phyloP scores from a whole-genome alignment of 805 yeast species.

The Hanseniaspora pseudoguilliermondii region DNA sequence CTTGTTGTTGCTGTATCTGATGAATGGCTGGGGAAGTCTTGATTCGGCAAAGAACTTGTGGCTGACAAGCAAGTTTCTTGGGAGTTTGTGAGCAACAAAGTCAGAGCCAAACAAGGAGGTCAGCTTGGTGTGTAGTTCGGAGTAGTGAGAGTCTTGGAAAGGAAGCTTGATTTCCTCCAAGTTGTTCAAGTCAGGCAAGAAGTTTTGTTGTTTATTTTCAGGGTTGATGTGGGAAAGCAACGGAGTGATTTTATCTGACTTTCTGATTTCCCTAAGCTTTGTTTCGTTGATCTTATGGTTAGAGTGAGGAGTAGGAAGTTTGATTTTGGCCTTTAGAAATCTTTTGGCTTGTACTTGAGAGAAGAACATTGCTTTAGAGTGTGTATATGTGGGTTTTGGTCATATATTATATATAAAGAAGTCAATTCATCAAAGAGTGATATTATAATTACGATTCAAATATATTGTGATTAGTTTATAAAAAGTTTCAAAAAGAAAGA shows the following conservation, averaged over 20 bases:
- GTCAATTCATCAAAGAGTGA: too few species aligned
- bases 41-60: neutral
- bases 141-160: neutral
- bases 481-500: too few species aligned
- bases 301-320: neutral
- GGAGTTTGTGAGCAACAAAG: neutral
- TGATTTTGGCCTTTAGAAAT: neutral
- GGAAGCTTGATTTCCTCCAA: neutral
- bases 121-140: neutral
- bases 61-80: neutral
- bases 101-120: neutral
- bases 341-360: slow-evolving; percentile 10
- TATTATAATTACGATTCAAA: too few species aligned
- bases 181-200: neutral
- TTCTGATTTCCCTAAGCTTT: neutral
- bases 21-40: neutral
- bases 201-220: neutral
- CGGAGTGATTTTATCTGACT: neutral
- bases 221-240: neutral
- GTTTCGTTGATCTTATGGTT: neutral
- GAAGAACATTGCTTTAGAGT: neutral
- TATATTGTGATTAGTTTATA: too few species aligned
- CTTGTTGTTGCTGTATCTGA: neutral
- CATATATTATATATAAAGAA: too few species aligned
- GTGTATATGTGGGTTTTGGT: neutral